Conservation (phyloP, 1,139 yeast species). For the Nakaseomyces sp. region DNA sequence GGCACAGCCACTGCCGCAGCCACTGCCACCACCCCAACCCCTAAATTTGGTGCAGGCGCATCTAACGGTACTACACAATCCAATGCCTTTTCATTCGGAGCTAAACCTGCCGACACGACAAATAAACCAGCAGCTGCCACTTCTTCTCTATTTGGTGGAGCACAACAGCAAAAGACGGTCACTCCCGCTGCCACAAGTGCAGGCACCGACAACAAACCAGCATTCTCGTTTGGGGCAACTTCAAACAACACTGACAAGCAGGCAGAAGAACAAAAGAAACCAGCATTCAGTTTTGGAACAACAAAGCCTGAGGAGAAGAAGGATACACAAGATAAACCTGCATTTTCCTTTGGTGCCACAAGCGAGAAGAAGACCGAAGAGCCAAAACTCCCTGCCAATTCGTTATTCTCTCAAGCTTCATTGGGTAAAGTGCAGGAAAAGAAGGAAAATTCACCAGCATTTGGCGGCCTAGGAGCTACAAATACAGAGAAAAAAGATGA, state of each 20-base stretch:
- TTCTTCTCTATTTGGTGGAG: constrained; percentile 1
- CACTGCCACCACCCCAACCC: neutral
- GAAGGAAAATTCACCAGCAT: constrained; percentile 19
- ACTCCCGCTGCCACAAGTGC: constrained; percentile 8
- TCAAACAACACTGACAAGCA: constrained; percentile 5
- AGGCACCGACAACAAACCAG: constrained; percentile 13
- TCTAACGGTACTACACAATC: neutral
- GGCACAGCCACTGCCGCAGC: neutral
- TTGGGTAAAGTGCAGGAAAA: constrained; percentile 14
- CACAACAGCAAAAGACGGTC: constrained; percentile 10
- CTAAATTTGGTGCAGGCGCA: neutral
- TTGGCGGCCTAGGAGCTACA: constrained; percentile 18
- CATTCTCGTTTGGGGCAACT: constrained; percentile 16
- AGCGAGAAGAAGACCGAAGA: constrained; percentile 15
- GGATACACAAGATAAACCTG: constrained; percentile 8
- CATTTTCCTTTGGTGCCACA: constrained; percentile 7
- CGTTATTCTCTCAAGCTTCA: constrained; percentile 19
- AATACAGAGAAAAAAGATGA: constrained; percentile 17
- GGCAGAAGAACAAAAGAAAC: constrained; percentile 5
- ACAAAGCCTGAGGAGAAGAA: constrained; percentile 12
- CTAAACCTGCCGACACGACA: constrained; percentile 11
- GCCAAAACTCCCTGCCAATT: constrained; percentile 19
- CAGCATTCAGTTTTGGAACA: constrained; percentile 6
- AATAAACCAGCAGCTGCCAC: constrained; percentile 15
- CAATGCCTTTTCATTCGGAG: constrained; percentile 8